Evolutionary conservation across 108 stramenopile species (phyloP).

Genomic region (Mediolabrus comicus): DNA sequence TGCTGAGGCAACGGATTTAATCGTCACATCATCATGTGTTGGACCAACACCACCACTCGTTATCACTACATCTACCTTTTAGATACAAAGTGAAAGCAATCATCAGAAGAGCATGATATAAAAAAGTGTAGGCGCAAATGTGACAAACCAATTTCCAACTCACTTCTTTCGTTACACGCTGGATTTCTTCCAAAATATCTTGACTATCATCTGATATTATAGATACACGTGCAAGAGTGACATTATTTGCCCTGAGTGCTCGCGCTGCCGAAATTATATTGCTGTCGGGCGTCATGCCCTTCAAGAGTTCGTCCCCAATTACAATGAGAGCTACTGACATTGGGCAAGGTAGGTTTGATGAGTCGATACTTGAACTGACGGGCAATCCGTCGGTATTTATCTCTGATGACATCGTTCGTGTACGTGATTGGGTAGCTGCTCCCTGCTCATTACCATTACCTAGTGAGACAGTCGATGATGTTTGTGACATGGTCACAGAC

Average conservation of each 20-base stretch:
- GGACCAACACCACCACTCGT: slow-evolving; percentile 97
- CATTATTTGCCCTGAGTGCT: slow-evolving; percentile 74
- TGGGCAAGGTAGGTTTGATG: slow-evolving; percentile 9
- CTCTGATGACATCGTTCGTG: slow-evolving; percentile 5
- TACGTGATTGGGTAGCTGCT: neutral
- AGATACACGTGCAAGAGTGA: slow-evolving; percentile 76
- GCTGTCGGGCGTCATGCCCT: slow-evolving; percentile 86
- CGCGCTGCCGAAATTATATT: slow-evolving; percentile 86
- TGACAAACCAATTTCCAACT: too few relatives aligned
- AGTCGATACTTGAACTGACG: neutral
- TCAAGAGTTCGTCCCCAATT: slow-evolving; percentile 95
- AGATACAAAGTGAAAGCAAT: neutral
- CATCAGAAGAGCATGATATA: too few relatives aligned
- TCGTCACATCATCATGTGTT: slow-evolving; percentile 97
- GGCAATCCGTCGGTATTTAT: neutral
- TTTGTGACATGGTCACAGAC: slow-evolving; percentile 24
- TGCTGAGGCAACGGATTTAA: slow-evolving; percentile 87
- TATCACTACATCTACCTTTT: slow-evolving; percentile 89
- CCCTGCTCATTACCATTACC: neutral
- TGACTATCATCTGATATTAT: slow-evolving; percentile 84
- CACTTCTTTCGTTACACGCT: slow-evolving; percentile 56
- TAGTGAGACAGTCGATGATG: slow-evolving; percentile 34
- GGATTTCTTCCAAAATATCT: slow-evolving; percentile 81
- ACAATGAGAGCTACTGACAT: slow-evolving; percentile 75
- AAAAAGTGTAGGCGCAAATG: too few relatives aligned